Evolutionary conservation across 306 rosid genomes (phyloP).

Genomic region (Vachellia pachyceras): DNA sequence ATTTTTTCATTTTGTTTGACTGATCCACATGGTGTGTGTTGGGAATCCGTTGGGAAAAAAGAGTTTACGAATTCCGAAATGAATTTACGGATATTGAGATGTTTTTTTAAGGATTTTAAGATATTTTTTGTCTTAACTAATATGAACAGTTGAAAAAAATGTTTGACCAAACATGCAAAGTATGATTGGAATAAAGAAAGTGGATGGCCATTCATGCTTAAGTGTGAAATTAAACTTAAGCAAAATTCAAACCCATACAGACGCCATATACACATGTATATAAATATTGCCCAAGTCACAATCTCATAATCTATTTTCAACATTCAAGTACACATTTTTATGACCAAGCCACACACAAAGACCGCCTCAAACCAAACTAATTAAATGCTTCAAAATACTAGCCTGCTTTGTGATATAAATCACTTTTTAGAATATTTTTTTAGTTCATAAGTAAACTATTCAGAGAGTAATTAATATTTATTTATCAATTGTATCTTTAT

Average conservation of each 20-base stretch:
- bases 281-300: not conserved
- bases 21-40: not conserved
- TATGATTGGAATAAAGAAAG: not conserved
- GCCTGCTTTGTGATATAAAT: too few species aligned
- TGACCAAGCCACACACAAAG: slow-evolving; percentile 48
- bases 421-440: too few species aligned
- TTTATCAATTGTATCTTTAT: too few species aligned
- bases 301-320: slow-evolving; percentile 32
- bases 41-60: too few species aligned
- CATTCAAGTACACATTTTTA: slow-evolving; percentile 36
- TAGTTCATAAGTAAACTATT: too few species aligned
- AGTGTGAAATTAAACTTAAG: not conserved
- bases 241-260: not conserved
- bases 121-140: too few species aligned
- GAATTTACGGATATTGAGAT: too few species aligned
- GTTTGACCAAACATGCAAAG: too few species aligned
- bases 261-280: not conserved
- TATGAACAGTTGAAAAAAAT: too few species aligned
- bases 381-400: not conserved
- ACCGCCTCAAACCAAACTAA: slow-evolving; percentile 29
- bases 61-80: too few species aligned
- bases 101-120: too few species aligned
- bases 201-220: not conserved
- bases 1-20: not conserved
- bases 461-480: too few species aligned